Conservation (phyloP, 257 asterid species). For the Cynanchum wilfordii region DNA sequence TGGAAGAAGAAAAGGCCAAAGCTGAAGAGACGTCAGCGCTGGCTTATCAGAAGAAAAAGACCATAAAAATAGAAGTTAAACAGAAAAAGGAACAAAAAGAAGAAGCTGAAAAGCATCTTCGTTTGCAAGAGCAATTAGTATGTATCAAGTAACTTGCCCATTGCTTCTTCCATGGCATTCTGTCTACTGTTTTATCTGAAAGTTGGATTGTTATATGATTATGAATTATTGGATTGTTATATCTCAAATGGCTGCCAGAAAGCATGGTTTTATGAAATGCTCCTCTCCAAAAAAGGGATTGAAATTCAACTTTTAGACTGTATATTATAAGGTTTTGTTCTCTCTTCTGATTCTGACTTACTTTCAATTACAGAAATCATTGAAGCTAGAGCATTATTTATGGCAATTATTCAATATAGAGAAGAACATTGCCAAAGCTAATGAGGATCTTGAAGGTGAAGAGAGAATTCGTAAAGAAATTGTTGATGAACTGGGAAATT, state of each 20-base stretch:
- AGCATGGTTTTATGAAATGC: neutral
- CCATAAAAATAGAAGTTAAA: conserved; percentile 71
- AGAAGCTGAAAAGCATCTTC: conserved; percentile 94
- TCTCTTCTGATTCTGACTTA: neutral
- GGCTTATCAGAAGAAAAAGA: conserved; percentile 88
- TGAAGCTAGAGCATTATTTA: conserved; percentile 80
- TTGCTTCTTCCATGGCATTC: neutral
- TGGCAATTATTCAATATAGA: conserved; percentile 88
- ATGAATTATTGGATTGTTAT: neutral
- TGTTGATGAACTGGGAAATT: conserved; percentile 67
- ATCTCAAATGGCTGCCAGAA: neutral
- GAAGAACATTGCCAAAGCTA: conserved; percentile 65
- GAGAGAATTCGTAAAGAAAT: conserved; percentile 63
- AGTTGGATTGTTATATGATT: neutral
- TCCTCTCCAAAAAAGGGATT: neutral
- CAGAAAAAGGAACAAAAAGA: conserved; percentile 96
- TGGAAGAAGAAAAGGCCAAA: conserved; percentile 74
- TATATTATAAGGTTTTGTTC: neutral
- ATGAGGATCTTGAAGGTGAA: conserved; percentile 78
- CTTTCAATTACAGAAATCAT: conserved; percentile 54
- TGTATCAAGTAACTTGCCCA: conserved; percentile 1
- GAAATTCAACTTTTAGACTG: too few species aligned
- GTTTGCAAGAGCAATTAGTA: conserved; percentile 86
- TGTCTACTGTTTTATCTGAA: neutral
- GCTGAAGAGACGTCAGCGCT: conserved; percentile 94